phyloP scores from a whole-genome alignment of 2,329 filamentous ascomycete genomes.

The Epichloe sp. region DNA sequence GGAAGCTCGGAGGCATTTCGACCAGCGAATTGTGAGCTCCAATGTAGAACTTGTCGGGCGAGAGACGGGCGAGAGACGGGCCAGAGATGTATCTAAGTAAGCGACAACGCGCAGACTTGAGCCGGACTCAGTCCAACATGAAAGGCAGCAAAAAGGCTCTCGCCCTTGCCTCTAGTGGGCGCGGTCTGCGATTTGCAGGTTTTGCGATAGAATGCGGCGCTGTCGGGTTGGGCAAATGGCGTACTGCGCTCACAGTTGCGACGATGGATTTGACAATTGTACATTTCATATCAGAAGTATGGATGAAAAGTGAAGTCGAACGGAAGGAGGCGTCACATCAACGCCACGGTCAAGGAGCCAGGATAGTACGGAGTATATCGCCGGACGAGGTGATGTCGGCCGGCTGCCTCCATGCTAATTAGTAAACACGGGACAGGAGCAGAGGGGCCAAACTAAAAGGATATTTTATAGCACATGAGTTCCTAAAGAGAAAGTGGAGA shows the following conservation, averaged over 20 bases:
- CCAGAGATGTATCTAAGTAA: background rate
- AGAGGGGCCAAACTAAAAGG: slow-evolving; percentile 6
- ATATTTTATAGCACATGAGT: slow-evolving; percentile 10
- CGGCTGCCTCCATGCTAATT: slow-evolving; percentile 2
- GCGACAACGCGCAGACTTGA: slow-evolving; percentile 2
- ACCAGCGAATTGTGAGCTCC: slow-evolving; percentile 6
- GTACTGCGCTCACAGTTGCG: background rate
- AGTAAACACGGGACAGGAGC: slow-evolving; percentile 7
- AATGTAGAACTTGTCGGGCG: background rate
- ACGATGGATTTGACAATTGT: background rate
- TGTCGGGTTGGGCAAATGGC: background rate
- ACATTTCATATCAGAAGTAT: background rate
- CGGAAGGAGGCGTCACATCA: background rate
- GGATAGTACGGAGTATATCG: slow-evolving; percentile 1
- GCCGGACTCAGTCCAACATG: background rate
- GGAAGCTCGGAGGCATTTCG: slow-evolving; percentile 28
- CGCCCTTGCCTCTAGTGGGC: background rate
- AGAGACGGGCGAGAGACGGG: background rate
- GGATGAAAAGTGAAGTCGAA: background rate
- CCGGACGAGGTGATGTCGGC: slow-evolving; percentile 13
- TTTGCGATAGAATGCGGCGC: background rate
- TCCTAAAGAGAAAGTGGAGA: background rate
- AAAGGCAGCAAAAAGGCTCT: background rate
- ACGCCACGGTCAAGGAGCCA: background rate
- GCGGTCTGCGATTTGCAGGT: background rate